Conservation (phyloP, 768 basidiomycete genomes). For the Russula sp. region DNA sequence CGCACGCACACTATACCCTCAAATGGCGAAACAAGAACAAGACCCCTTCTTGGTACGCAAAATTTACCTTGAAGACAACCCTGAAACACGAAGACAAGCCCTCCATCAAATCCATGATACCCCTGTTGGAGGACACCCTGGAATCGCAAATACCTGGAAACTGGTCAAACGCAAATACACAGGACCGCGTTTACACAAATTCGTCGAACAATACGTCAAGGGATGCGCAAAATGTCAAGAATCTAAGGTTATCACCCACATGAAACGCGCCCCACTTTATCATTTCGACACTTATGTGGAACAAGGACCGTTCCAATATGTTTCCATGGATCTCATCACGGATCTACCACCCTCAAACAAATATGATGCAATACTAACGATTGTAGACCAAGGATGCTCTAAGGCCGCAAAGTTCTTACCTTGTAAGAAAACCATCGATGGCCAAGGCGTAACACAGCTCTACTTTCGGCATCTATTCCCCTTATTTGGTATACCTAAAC, state of each 20-base stretch:
- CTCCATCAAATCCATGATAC: neutral
- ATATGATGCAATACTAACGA: neutral
- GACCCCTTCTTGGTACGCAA: no score
- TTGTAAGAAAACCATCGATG: no score
- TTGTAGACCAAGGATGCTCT: neutral
- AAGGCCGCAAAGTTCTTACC: no score
- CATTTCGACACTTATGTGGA: neutral
- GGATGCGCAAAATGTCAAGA: no score
- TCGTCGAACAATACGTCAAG: neutral
- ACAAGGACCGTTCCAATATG: neutral
- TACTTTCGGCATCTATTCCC: no score
- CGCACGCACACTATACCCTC: no score
- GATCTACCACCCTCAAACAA: neutral
- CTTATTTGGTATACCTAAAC: no score
- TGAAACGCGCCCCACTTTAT: neutral
- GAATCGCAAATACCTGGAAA: neutral
- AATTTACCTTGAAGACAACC: no score
- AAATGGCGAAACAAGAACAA: no score
- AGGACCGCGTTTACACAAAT: rapidly evolving
- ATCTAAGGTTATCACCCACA: neutral
- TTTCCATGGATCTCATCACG: neutral
- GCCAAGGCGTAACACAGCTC: no score
- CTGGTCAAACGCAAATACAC: neutral
- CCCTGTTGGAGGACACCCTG: neutral
- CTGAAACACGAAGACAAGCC: neutral